A percentile compares a stretch with the other conserved stretches of the same genome.
Evolutionary conservation across 2,329 filamentous ascomycete genomes (phyloP).

Genomic region (Clathrospora elynae): DNA sequence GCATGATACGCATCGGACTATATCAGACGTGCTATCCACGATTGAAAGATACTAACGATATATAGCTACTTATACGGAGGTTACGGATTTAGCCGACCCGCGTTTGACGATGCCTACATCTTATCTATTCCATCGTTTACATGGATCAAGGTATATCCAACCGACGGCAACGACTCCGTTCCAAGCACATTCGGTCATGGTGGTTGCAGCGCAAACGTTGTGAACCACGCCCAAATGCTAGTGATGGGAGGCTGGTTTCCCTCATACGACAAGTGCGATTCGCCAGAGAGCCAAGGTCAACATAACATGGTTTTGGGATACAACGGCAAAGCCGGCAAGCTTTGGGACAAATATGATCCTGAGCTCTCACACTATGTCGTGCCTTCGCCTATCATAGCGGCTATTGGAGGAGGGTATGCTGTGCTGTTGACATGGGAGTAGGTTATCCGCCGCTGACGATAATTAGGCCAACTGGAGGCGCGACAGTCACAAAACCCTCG

Average conservation of each 20-base stretch:
- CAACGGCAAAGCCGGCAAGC: slow-evolving; percentile 52
- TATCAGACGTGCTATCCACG: neutral
- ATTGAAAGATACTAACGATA: slow-evolving; percentile 1
- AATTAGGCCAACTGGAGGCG: slow-evolving; percentile 55
- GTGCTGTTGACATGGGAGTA: neutral
- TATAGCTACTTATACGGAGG: slow-evolving; percentile 67
- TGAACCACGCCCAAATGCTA: slow-evolving; percentile 64
- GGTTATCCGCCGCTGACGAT: slow-evolving; percentile 26
- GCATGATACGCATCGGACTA: too few species aligned
- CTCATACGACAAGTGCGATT: slow-evolving; percentile 57
- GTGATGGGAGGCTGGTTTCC: slow-evolving; percentile 65
- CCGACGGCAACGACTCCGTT: slow-evolving; percentile 44
- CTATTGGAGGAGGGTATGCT: slow-evolving; percentile 51
- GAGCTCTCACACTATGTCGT: slow-evolving; percentile 61
- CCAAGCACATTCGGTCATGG: slow-evolving; percentile 56
- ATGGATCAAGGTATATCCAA: slow-evolving; percentile 64
- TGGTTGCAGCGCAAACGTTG: slow-evolving; percentile 61
- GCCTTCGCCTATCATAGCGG: slow-evolving; percentile 57
- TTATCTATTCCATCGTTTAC: slow-evolving; percentile 66
- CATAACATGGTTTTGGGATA: slow-evolving; percentile 62
- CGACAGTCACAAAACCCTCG: slow-evolving; percentile 58
- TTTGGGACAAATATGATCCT: slow-evolving; percentile 60
- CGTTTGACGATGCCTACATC: slow-evolving; percentile 67
- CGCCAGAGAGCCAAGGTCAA: slow-evolving; percentile 58
- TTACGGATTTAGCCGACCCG: slow-evolving; percentile 56